Percentiles rank a stretch among this genome's conserved stretches.
Conservation (phyloP, 1,139 yeast genomes). For the Hansenula anomala region DNA sequence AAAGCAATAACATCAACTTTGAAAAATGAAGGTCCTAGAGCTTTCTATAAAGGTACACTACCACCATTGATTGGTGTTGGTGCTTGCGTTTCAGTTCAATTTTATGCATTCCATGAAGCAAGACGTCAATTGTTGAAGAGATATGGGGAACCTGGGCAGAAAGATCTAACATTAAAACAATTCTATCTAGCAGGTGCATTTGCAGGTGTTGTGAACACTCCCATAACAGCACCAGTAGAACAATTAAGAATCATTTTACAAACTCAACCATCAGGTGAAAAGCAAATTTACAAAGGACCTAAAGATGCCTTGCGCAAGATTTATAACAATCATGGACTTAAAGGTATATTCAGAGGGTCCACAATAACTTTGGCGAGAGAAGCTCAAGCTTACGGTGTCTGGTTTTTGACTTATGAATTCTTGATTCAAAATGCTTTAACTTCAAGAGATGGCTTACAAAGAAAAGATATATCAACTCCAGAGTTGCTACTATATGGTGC, state of each 20-base stretch:
- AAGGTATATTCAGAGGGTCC: conserved; percentile 58
- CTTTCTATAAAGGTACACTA: conserved; percentile 52
- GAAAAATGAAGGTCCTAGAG: conserved; percentile 56
- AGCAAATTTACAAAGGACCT: conserved; percentile 36
- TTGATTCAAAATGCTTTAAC: conserved; percentile 42
- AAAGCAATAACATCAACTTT: conserved; percentile 51
- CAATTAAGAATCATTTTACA: conserved; percentile 71
- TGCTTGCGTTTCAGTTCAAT: conserved; percentile 66
- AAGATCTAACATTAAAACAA: conserved; percentile 48
- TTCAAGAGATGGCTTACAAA: conserved; percentile 23
- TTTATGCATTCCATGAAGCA: conserved; percentile 75
- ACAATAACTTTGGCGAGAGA: conserved; percentile 61
- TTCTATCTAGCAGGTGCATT: conserved; percentile 69
- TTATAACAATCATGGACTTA: conserved; percentile 38
- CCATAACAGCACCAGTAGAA: conserved; percentile 71
- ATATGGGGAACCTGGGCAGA: conserved; percentile 17
- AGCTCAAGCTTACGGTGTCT: conserved; percentile 76
- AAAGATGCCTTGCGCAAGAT: conserved; percentile 46
- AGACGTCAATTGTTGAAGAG: conserved; percentile 48
- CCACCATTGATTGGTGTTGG: conserved; percentile 61
- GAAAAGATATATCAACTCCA: conserved; percentile 55
- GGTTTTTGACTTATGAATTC: conserved; percentile 72
- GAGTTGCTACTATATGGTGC: conserved; percentile 71
- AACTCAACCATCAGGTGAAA: conserved; percentile 39
- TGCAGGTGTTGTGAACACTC: conserved; percentile 75